These are phyloP conservation scores for Backusella circina DNA, from an alignment of 192 early-diverging fungal species.

Conservation along the genomic window DNA sequence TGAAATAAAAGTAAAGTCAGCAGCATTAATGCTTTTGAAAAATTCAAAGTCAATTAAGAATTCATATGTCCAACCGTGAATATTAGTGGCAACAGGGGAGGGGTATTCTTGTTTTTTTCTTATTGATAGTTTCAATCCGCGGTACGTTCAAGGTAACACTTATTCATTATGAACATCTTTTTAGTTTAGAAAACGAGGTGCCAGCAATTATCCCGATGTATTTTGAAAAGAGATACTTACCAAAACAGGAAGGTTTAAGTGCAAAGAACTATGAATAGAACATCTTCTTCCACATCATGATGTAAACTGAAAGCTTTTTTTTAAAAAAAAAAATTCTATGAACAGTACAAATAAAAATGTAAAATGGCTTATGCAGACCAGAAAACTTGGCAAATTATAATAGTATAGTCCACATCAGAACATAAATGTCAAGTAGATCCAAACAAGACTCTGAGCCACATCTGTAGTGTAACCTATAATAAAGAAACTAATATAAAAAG, in stretches of 20 bases:
- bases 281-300: background rate
- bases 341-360: background rate
- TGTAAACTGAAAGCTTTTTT: background rate
- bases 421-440: conserved; percentile 1
- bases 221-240: background rate
- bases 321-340: background rate
- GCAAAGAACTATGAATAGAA: background rate
- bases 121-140: background rate
- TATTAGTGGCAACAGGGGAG: background rate
- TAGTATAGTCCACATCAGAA: background rate
- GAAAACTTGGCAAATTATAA: background rate
- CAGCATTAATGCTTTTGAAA: too few species aligned
- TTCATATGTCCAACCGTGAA: background rate
- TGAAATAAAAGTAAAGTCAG: background rate
- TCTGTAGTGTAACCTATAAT: background rate
- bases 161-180: background rate
- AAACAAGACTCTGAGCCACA: background rate
- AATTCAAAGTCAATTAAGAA: background rate
- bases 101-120: background rate
- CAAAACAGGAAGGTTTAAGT: background rate
- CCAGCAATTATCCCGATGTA: background rate
- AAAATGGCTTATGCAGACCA: background rate
- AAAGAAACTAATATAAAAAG: background rate
- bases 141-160: background rate
- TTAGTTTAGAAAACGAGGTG: background rate